A percentile compares a stretch with the other conserved stretches of the same genome.
phyloP scores from a whole-genome alignment of 306 rosid species.

The Dryas octopetala region DNA sequence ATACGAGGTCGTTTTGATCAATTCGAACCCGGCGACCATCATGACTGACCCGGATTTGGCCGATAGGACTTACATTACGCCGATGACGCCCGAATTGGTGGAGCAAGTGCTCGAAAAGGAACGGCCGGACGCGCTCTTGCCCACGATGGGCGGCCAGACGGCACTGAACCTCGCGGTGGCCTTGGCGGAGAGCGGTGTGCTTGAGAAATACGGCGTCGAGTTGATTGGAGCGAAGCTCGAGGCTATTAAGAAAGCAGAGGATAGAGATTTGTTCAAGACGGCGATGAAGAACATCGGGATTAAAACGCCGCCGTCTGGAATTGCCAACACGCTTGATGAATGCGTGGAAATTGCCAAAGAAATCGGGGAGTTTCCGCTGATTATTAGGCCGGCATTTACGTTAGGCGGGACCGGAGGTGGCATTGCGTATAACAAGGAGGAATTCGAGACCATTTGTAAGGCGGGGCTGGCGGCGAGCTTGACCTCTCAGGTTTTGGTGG shows the following conservation, averaged over 20 bases:
- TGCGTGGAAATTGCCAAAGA: constrained; percentile 54
- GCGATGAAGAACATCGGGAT: constrained; percentile 90
- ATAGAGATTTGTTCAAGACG: constrained; percentile 79
- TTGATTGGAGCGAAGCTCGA: constrained; percentile 95
- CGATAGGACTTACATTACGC: constrained; percentile 75
- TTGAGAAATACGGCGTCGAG: constrained; percentile 68
- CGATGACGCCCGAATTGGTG: constrained; percentile 89
- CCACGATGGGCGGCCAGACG: constrained; percentile 98
- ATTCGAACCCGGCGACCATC: constrained; percentile 93
- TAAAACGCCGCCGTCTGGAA: constrained; percentile 84
- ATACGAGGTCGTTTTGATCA: constrained; percentile 71
- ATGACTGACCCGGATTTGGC: constrained; percentile 97
- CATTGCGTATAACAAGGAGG: constrained; percentile 82
- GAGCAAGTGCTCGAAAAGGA: constrained; percentile 80
- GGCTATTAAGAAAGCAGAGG: constrained; percentile 88
- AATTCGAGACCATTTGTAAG: constrained; percentile 82
- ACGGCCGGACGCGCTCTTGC: constrained; percentile 86
- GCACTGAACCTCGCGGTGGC: constrained; percentile 87
- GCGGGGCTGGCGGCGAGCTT: constrained; percentile 82
- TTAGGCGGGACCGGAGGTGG: constrained; percentile 97
- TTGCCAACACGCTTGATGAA: constrained; percentile 55
- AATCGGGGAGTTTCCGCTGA: constrained; percentile 78
- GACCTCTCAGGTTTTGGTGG: constrained; percentile 83
- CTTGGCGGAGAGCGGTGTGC: constrained; percentile 71
- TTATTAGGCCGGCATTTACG: constrained; percentile 82